Evolutionary conservation across 2,329 filamentous ascomycete genomes (phyloP).

Genomic region (Neonectria sp.): DNA sequence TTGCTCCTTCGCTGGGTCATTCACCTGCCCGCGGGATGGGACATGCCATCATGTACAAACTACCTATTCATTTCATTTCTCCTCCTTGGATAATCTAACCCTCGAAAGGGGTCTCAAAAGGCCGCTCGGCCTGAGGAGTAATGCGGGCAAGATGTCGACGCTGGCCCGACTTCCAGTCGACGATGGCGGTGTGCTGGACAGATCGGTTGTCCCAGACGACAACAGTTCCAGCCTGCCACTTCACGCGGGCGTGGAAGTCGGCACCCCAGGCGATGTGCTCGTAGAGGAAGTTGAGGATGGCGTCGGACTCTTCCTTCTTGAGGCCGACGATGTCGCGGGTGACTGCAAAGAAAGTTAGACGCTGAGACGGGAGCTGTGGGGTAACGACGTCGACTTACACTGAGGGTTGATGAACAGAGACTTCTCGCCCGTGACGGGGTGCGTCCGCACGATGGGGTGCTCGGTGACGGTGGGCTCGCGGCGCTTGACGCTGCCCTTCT

Average conservation of each 20-base stretch:
- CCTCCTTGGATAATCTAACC: conserved; percentile 21
- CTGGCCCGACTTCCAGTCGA: conserved; percentile 87
- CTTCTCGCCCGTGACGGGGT: conserved; percentile 88
- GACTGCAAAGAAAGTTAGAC: conserved; percentile 62
- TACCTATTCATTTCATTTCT: conserved; percentile 6
- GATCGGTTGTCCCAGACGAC: conserved; percentile 91
- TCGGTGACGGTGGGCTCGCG: conserved; percentile 82
- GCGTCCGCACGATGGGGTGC: conserved; percentile 86
- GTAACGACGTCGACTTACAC: conserved; percentile 67
- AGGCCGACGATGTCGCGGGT: conserved; percentile 85
- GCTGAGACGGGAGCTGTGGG: neutral
- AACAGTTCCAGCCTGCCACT: conserved; percentile 85
- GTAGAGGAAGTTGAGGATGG: conserved; percentile 80
- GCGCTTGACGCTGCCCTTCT: conserved; percentile 78
- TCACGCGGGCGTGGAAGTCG: conserved; percentile 80
- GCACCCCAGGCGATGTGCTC: conserved; percentile 68
- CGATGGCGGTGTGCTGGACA: conserved; percentile 82
- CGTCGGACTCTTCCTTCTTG: conserved; percentile 90
- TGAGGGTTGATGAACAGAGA: conserved; percentile 87
- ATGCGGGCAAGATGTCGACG: conserved; percentile 85
- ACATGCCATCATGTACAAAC: conserved; percentile 1
- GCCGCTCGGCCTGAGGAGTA: conserved; percentile 85
- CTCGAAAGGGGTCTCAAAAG: conserved; percentile 76
- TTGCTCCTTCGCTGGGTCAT: conserved; percentile 23
- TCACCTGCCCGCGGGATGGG: conserved; percentile 3